These are phyloP conservation scores for Knoxdaviesia proteae DNA, from an alignment of 2,329 filamentous ascomycete species.

Conservation along the genomic window DNA sequence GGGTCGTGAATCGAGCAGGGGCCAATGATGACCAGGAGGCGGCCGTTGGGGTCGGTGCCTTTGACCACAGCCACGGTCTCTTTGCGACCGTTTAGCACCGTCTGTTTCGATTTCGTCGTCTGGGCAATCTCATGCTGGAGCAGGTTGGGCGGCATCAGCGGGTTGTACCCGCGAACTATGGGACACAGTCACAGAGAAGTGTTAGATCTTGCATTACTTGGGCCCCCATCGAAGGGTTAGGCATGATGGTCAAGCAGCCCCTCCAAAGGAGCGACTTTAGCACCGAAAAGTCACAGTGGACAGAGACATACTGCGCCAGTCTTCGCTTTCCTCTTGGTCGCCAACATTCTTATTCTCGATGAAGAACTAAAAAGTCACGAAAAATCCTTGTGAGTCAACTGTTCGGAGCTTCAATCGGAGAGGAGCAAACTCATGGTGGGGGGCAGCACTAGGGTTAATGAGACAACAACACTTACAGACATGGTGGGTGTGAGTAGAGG, in stretches of 20 bases:
- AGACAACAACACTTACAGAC: too few relatives aligned
- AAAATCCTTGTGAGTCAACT: too few relatives aligned
- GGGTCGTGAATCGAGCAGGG: constrained; percentile 98
- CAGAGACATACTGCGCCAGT: constrained; percentile 54
- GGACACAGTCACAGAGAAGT: not conserved
- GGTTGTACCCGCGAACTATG: constrained; percentile 79
- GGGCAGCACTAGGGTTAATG: too few relatives aligned
- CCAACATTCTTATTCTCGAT: constrained; percentile 34
- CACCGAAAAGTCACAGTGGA: not conserved
- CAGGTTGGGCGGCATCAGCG: constrained; percentile 72
- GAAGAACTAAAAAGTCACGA: not conserved
- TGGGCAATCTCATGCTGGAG: constrained; percentile 72
- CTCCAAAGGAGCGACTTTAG: not conserved
- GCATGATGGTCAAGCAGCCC: not conserved
- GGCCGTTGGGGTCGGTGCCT: constrained; percentile 41
- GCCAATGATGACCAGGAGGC: constrained; percentile 58
- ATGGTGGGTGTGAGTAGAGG: too few relatives aligned
- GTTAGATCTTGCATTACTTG: not conserved
- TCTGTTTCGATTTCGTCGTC: constrained; percentile 37
- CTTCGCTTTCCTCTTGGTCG: constrained; percentile 52
- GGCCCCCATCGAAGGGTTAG: not conserved
- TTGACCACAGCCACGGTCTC: constrained; percentile 57
- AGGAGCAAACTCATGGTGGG: too few relatives aligned
- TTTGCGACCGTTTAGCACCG: constrained; percentile 50
- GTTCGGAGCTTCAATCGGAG: too few relatives aligned